A percentile compares a stretch with the other conserved stretches of the same genome.
These are phyloP conservation scores for Pistacia atlantica DNA, from an alignment of 345 rosid species.

Conservation along the genomic window DNA sequence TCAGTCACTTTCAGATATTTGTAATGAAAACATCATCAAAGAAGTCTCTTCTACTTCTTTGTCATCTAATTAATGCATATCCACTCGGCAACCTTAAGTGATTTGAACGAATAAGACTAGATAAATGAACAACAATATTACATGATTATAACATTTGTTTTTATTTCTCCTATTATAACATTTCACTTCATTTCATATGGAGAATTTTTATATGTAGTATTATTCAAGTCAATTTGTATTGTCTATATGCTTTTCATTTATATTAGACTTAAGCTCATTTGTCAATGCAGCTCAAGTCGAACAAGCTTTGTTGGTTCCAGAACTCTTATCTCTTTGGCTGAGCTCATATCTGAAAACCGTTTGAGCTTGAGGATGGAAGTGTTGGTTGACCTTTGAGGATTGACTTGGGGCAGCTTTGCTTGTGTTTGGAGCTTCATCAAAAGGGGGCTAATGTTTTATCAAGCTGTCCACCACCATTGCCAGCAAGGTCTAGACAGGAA, in stretches of 20 bases:
- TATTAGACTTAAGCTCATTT: background rate
- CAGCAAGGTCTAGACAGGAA: slow-evolving; percentile 9
- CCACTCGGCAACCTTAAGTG: background rate
- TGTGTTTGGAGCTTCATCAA: slow-evolving; percentile 7
- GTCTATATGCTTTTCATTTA: no score
- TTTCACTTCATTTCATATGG: no score
- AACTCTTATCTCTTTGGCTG: background rate
- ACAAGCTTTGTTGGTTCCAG: background rate
- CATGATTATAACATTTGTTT: no score
- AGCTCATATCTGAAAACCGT: background rate
- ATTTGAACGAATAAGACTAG: background rate
- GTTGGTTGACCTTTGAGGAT: slow-evolving; percentile 14
- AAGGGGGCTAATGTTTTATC: background rate
- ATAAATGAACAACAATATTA: no score
- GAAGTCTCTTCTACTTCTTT: background rate
- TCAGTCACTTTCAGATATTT: background rate
- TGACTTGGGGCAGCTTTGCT: background rate
- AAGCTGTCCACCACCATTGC: slow-evolving; percentile 13
- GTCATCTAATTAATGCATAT: background rate
- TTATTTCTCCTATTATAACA: no score
- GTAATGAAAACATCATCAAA: background rate
- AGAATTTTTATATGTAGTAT: no score
- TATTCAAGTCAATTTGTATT: no score
- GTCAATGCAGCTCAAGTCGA: background rate
- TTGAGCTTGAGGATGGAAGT: slow-evolving; percentile 4